Percentiles rank a stretch among this genome's conserved stretches.
Evolutionary conservation across 176 grass and related monocot species (phyloP).

Genomic region (Eremochloa ophiuroides): DNA sequence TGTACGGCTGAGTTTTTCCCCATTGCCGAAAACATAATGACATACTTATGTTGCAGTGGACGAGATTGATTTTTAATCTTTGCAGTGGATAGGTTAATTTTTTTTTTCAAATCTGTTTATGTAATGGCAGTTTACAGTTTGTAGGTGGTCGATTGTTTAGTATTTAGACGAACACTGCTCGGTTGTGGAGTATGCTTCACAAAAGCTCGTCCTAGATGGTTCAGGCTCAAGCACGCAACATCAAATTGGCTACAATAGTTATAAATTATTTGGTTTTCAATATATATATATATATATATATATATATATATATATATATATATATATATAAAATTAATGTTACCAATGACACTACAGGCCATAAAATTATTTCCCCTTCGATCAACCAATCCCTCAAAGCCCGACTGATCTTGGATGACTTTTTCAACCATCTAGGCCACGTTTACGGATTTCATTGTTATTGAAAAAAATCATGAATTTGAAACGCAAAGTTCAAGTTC

Average conservation of each 20-base stretch:
- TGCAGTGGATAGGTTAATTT: no score
- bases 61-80: neutral
- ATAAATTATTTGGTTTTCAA: neutral
- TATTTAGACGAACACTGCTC: neutral
- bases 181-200: neutral
- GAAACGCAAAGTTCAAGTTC: neutral
- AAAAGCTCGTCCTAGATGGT: neutral
- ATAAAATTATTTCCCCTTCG: neutral
- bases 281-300: no score
- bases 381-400: neutral
- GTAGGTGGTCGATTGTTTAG: neutral
- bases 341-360: neutral
- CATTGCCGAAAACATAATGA: neutral
- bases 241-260: neutral
- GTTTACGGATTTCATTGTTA: neutral
- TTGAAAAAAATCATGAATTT: neutral
- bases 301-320: no score
- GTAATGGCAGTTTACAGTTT: neutral
- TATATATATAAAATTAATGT: no score
- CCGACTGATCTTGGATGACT: neutral
- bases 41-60: neutral
- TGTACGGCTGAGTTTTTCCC: neutral
- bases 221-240: neutral
- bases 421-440: neutral
- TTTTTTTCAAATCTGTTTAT: neutral